Percentiles rank a stretch among this genome's conserved stretches.
Conservation (phyloP, 345 rosid species). For the Erysimum cheiranthoides region DNA sequence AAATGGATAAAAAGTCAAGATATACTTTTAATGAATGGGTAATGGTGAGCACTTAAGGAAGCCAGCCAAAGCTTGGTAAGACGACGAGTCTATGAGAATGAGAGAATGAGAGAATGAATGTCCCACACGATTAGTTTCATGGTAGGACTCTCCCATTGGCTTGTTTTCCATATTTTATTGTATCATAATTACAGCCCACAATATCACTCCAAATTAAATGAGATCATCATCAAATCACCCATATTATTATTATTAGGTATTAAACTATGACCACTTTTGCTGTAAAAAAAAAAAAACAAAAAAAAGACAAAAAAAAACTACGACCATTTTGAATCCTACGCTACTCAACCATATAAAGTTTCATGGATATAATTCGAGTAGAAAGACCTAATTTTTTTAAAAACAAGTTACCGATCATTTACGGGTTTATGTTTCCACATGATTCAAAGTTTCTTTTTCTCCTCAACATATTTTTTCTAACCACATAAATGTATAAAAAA, state of each 20-base stretch:
- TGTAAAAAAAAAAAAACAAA: too few relatives aligned
- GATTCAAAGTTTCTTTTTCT: background rate
- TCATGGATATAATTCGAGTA: background rate
- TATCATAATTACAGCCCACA: slow-evolving; percentile 29
- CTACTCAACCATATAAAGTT: background rate
- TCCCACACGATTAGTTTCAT: slow-evolving; percentile 36
- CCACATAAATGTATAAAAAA: too few relatives aligned
- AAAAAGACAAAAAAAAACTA: too few relatives aligned
- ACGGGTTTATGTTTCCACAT: background rate
- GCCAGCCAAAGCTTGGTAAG: slow-evolving; percentile 40
- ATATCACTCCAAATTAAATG: background rate
- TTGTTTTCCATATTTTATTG: slow-evolving; percentile 24
- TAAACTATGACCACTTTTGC: background rate
- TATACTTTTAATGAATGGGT: slow-evolving; percentile 18
- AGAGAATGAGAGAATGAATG: slow-evolving; percentile 15
- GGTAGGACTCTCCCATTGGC: slow-evolving; percentile 22
- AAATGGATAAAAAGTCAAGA: slow-evolving; percentile 16
- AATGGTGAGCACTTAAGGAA: slow-evolving; percentile 43
- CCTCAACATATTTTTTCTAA: background rate
- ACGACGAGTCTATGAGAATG: slow-evolving; percentile 11
- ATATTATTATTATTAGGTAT: background rate
- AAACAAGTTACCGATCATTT: too few relatives aligned
- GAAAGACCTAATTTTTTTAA: background rate
- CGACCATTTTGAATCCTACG: background rate
- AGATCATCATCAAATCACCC: background rate